phyloP scores from a whole-genome alignment of 2,329 filamentous ascomycete genomes.

The Tolypocladium ovalisporum region DNA sequence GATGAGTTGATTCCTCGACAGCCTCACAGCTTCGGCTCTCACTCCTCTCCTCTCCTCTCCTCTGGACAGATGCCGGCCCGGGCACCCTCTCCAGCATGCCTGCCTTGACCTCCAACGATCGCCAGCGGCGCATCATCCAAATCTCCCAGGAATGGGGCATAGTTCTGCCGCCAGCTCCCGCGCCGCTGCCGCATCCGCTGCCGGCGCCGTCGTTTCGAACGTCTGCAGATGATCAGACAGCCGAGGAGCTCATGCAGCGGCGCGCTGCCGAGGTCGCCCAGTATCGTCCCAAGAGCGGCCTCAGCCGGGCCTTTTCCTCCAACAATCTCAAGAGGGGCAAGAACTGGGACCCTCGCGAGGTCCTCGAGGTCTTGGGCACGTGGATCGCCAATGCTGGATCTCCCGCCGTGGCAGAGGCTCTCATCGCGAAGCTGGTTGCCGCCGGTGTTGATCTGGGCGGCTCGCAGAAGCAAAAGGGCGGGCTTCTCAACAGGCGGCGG shows the following conservation, averaged over 20 bases:
- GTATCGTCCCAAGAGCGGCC: conserved; percentile 24
- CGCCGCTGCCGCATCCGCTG: conserved; percentile 29
- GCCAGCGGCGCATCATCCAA: conserved; percentile 35
- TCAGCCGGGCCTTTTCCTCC: conserved; percentile 27
- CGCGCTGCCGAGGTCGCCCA: conserved; percentile 25
- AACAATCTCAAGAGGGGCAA: conserved; percentile 33
- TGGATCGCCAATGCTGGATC: conserved; percentile 39
- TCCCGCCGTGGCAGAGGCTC: conserved; percentile 43
- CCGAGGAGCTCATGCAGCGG: conserved; percentile 43
- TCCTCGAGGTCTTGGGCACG: conserved; percentile 38
- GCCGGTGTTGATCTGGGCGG: conserved; percentile 41
- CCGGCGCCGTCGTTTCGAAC: conserved; percentile 32
- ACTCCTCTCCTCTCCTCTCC: neutral
- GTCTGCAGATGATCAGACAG: conserved; percentile 36
- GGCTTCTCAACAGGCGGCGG: conserved; percentile 35
- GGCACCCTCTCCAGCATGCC: conserved; percentile 12
- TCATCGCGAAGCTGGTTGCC: conserved; percentile 37
- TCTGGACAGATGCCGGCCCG: neutral
- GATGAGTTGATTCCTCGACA: neutral
- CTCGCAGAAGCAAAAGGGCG: conserved; percentile 33
- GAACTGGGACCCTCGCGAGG: conserved; percentile 39
- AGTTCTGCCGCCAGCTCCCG: conserved; percentile 24
- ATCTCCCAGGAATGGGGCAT: conserved; percentile 41
- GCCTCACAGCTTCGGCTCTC: neutral
- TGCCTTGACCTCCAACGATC: conserved; percentile 21